Evolutionary conservation across 106 monocot species (phyloP), one percentile per base, ranked within the genome.

Genomic region (Amphibolis antarctica): DNA sequence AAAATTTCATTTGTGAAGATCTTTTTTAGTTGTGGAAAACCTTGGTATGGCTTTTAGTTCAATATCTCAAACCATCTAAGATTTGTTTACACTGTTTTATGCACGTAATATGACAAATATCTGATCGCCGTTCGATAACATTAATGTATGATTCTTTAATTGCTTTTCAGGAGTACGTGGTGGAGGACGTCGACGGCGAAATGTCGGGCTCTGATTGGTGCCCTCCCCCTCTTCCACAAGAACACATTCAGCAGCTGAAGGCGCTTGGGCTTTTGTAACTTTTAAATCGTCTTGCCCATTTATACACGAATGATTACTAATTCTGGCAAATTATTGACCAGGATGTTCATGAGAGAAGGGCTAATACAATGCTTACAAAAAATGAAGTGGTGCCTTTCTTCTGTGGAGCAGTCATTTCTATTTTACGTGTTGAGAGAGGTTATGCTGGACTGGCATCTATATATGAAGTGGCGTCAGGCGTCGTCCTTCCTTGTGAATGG

Each of bases 171-270:
- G 94, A 96, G 66, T 96, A 89, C 72, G 86, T 89, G 15, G 94
- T 96, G 47, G 89, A 89, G 76, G 89, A 89, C 75, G 86, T 89
- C 18, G 86, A 82, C 46, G 72, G 73, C 42, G 89, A 96, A 65
- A 73, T 76, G 76, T 68, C 76, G 15, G 84, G 74, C 44, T 47
- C 64, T 45, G 68, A 78, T 64, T 89, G 94, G 89, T 66, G 79
- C 74, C 89, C 86, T 1, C 89, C 86, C 4, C 68, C 82, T 6
- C 84, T 96, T 53, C 94, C 89, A 28, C 66, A 79, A 0, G 86
- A 96, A 71, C 94, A 96, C 66, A 63, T 86, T 55, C 79, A 89
- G 53, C 89, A 96, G 69, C 66, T 96, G 11, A 96, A 86, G 60
- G 56, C 82, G 20, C 89, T 89, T 47, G 89, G 89, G 5, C 88